These are phyloP conservation scores for Sporothrix schenckii DNA, from an alignment of 2,329 filamentous ascomycete genomes.

Conservation along the genomic window DNA sequence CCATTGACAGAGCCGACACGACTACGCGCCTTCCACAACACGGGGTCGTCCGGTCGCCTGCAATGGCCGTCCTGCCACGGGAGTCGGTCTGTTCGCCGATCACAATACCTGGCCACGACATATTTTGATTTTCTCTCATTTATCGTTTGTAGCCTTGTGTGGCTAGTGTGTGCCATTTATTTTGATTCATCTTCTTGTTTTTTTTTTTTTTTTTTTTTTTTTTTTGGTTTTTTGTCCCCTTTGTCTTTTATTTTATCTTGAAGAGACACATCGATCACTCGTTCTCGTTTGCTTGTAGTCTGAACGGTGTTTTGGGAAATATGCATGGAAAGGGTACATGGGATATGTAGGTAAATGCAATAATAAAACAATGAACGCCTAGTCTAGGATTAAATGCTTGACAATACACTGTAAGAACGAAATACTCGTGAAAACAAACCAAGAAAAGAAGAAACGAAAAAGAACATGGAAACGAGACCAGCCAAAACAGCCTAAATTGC, in stretches of 20 bases:
- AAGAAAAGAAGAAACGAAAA: not conserved
- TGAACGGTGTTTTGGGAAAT: not conserved
- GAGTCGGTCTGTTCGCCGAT: not conserved
- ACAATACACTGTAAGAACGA: not conserved
- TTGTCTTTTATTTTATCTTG: not conserved
- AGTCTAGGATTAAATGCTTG: constrained; percentile 1
- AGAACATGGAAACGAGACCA: not conserved
- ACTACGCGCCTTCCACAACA: not conserved
- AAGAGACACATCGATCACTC: not conserved
- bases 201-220: no score
- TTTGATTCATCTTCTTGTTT: not conserved
- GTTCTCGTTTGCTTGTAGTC: not conserved
- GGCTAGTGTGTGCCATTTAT: not conserved
- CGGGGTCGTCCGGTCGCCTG: constrained; percentile 16
- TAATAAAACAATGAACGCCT: not conserved
- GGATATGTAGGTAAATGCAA: not conserved
- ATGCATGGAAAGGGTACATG: not conserved
- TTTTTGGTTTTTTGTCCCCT: not conserved
- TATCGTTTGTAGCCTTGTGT: not conserved
- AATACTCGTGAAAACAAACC: not conserved
- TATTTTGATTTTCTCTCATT: not conserved
- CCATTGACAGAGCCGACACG: not conserved
- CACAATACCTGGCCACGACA: not conserved
- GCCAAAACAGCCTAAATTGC: constrained; percentile 42
- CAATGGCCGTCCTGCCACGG: constrained; percentile 11